Conservation (phyloP, 1,284 basidiomycete genomes). For the Puccinia coronata region DNA sequence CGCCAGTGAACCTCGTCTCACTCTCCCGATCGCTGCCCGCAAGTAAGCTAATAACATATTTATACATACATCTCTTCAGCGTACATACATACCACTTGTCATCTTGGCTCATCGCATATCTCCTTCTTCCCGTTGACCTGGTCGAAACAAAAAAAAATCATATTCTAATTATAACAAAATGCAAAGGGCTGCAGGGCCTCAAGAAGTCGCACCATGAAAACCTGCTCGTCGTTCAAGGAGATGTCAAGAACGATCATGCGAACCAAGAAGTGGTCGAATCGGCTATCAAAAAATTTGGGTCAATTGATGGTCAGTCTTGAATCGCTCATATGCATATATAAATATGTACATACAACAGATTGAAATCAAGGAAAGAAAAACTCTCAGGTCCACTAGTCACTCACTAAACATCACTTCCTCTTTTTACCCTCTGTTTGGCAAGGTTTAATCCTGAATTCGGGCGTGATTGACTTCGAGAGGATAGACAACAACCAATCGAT, state of each 20-base stretch:
- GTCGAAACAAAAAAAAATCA: too few relatives aligned
- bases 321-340: too few relatives aligned
- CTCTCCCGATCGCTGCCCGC: slow-evolving; percentile 36
- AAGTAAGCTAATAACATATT: background rate
- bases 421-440: background rate
- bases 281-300: slow-evolving; percentile 36
- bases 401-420: too few relatives aligned
- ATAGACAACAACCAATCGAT: slow-evolving; percentile 9
- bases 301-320: slow-evolving; percentile 33
- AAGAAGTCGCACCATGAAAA: slow-evolving; percentile 19
- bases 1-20: slow-evolving; percentile 24
- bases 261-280: slow-evolving; percentile 37
- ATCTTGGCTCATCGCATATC: background rate
- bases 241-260: slow-evolving; percentile 38
- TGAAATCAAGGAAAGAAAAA: background rate
- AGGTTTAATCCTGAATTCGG: slow-evolving; percentile 42
- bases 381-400: too few relatives aligned
- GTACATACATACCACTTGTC: background rate
- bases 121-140: too few relatives aligned
- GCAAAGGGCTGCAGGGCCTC: slow-evolving; percentile 30
- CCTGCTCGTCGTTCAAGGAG: slow-evolving; percentile 27
- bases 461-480: slow-evolving; percentile 28
- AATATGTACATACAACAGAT: too few relatives aligned
- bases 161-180: too few relatives aligned
- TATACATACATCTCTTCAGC: background rate